Evolutionary conservation across 2,329 filamentous ascomycete species (phyloP), one percentile per base, ranked within the genome.

Genomic region (Teratosphaeria nubilosa): DNA sequence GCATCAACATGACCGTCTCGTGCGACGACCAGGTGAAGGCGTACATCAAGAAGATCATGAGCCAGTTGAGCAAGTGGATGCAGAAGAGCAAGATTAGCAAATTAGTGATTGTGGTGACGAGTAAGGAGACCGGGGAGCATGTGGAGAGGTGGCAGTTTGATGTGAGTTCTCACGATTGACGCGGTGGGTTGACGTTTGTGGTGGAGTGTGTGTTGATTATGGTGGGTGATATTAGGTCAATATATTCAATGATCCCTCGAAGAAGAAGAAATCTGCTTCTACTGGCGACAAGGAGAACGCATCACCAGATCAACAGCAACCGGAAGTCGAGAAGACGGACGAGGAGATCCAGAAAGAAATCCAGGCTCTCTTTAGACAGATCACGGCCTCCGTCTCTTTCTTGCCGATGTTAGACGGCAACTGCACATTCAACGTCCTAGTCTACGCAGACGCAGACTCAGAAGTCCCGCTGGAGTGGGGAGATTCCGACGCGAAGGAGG

Each of bases 41-140:
- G 32, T 99, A 99, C 77, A 95, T 99, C 80, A 96, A 96, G 76
- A 96, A 95, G 77, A 97, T 99, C 77, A 99, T 96, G 91, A 86
- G 86, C 30, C 94, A 99, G 75, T 84, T 99, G 59, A 92, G 95
- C 77, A 90, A 90, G 72, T 99, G 94, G 94, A 97, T 97, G 91
- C 81, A 91, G 56, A 89, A 88, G 67, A 90, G 91, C 72, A 97
- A 99, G 76, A 96, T 99, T 72, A 95, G 90, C 56, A 96, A 95
- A 75, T 84, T 99, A 13, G 91, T 99, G 60, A 88, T 99, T 56
- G 94, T 99, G 53, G 91, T 99, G 65, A 96, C 92, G 32, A 89
- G 88, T 78, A 97, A 96, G 75, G 94, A 99, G 74, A 96, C 91
- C 0, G 94, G 92, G 63, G 91, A 96, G 72, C 88, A 96, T 73